phyloP scores from a whole-genome alignment of 1,284 basidiomycete species.

The Rhodotorula sp. region DNA sequence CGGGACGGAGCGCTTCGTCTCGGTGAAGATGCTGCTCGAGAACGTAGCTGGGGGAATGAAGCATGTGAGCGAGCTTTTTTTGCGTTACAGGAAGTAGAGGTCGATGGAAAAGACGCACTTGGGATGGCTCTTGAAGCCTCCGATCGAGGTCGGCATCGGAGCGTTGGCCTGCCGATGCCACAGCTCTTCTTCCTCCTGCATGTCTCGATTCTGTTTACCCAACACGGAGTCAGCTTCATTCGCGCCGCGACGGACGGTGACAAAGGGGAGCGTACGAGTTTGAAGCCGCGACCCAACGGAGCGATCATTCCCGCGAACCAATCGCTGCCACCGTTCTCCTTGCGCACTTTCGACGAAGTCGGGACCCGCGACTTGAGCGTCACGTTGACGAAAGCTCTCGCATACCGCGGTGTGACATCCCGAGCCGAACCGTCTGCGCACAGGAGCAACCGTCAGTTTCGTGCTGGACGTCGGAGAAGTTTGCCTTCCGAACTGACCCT shows the following conservation, averaged over 20 bases:
- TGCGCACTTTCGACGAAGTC: slow-evolving; percentile 22
- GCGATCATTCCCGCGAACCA: slow-evolving; percentile 55
- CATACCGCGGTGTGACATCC: slow-evolving; percentile 70
- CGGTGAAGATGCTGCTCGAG: slow-evolving; percentile 84
- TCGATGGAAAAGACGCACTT: slow-evolving; percentile 56
- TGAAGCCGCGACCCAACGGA: slow-evolving; percentile 68
- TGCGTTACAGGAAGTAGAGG: no score
- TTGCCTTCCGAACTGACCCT: slow-evolving; percentile 61
- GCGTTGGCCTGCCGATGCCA: slow-evolving; percentile 73
- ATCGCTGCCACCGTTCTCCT: slow-evolving; percentile 33
- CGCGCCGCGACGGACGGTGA: no score
- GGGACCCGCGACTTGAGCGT: slow-evolving; percentile 41
- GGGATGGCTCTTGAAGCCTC: slow-evolving; percentile 94
- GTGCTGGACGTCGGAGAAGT: not conserved
- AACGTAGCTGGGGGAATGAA: slow-evolving; percentile 63
- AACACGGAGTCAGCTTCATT: not conserved
- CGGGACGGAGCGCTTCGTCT: slow-evolving; percentile 82
- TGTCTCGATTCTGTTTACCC: slow-evolving; percentile 72
- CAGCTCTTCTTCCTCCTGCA: slow-evolving; percentile 90
- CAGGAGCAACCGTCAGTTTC: not conserved
- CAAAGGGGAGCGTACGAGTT: slow-evolving; percentile 51
- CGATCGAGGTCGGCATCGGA: slow-evolving; percentile 89
- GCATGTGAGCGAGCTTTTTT: not conserved
- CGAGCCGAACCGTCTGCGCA: slow-evolving; percentile 48
- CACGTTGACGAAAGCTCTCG: slow-evolving; percentile 48